Evolutionary conservation across 805 yeast species (phyloP).

Genomic region (Barnettozyma salicaria): DNA sequence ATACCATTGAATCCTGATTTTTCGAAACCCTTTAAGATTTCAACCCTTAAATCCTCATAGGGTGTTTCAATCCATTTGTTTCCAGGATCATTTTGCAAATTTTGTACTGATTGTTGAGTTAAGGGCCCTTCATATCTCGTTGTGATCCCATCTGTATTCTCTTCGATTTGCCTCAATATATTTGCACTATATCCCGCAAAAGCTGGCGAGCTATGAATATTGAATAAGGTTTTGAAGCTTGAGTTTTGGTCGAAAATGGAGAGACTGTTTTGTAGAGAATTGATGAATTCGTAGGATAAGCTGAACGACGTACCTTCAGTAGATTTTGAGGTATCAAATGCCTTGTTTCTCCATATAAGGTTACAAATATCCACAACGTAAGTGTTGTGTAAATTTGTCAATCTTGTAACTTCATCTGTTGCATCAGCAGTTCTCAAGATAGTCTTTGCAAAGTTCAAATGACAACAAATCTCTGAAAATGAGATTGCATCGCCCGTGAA

Average conservation of each 20-base stretch:
- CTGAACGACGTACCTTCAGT: constrained; percentile 26
- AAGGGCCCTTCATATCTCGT: constrained; percentile 49
- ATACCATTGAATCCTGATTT: constrained; percentile 42
- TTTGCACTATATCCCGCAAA: constrained; percentile 40
- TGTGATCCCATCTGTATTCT: constrained; percentile 27
- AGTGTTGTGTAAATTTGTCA: constrained; percentile 37
- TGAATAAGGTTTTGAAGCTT: constrained; percentile 24
- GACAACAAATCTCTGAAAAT: constrained; percentile 41
- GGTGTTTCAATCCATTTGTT: constrained; percentile 33
- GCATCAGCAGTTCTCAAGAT: constrained; percentile 13
- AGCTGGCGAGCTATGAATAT: constrained; percentile 46
- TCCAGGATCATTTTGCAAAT: constrained; percentile 22
- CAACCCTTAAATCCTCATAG: constrained; percentile 41
- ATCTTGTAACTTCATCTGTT: constrained; percentile 19
- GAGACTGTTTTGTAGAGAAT: constrained; percentile 18
- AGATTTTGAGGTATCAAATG: constrained; percentile 35
- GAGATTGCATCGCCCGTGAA: constrained; percentile 40
- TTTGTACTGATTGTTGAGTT: constrained; percentile 36
- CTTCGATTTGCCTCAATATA: constrained; percentile 43
- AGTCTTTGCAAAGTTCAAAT: constrained; percentile 33
- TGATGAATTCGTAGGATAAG: constrained; percentile 27
- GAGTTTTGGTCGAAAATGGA: constrained; percentile 24
- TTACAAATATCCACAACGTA: constrained; percentile 53
- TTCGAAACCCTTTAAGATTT: constrained; percentile 37
- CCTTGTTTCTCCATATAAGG: constrained; percentile 49